Percentiles rank a stretch among this genome's conserved stretches.
phyloP scores from a whole-genome alignment of 257 asterid species.

The Nicotiana benthamiana region DNA sequence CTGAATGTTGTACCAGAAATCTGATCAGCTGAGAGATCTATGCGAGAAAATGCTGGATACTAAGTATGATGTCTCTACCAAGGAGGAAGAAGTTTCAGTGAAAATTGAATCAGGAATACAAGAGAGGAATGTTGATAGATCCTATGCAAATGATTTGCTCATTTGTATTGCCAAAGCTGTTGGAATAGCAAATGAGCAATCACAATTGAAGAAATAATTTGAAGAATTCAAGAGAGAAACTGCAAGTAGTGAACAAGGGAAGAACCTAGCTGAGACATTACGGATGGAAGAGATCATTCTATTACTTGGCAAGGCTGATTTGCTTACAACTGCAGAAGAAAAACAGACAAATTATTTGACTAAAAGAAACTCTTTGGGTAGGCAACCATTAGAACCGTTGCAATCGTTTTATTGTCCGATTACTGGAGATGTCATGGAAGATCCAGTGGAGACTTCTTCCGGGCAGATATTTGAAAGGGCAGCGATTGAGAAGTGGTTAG shows the following conservation, averaged over 20 bases:
- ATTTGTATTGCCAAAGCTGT: slow-evolving; percentile 18
- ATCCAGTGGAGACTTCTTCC: slow-evolving; percentile 37
- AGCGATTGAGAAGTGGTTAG: slow-evolving; percentile 36
- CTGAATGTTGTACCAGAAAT: slow-evolving; percentile 11
- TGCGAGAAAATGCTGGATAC: slow-evolving; percentile 28
- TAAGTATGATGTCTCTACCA: slow-evolving; percentile 13
- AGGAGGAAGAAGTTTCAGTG: slow-evolving; percentile 27
- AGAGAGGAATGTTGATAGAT: slow-evolving; percentile 32
- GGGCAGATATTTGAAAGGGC: slow-evolving; percentile 37
- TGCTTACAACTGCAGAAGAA: slow-evolving; percentile 22
- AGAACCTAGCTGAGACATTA: slow-evolving; percentile 14
- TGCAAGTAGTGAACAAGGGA: slow-evolving; percentile 10
- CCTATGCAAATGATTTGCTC: slow-evolving; percentile 30
- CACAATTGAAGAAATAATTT: slow-evolving; percentile 21
- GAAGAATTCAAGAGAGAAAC: slow-evolving; percentile 23
- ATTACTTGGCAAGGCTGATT: slow-evolving; percentile 32
- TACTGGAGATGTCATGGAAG: slow-evolving; percentile 31
- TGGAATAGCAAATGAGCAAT: slow-evolving; percentile 23
- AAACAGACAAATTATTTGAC: slow-evolving; percentile 27
- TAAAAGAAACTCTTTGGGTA: slow-evolving; percentile 32
- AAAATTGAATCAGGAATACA: slow-evolving; percentile 30
- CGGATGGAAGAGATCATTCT: slow-evolving; percentile 35
- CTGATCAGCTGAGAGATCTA: slow-evolving; percentile 12
- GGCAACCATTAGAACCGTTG: slow-evolving; percentile 33
- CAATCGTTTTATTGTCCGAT: slow-evolving; percentile 43